Evolutionary conservation across 495 filamentous ascomycete genomes (phyloP).

Genomic region (Aspergillus indologenus): DNA sequence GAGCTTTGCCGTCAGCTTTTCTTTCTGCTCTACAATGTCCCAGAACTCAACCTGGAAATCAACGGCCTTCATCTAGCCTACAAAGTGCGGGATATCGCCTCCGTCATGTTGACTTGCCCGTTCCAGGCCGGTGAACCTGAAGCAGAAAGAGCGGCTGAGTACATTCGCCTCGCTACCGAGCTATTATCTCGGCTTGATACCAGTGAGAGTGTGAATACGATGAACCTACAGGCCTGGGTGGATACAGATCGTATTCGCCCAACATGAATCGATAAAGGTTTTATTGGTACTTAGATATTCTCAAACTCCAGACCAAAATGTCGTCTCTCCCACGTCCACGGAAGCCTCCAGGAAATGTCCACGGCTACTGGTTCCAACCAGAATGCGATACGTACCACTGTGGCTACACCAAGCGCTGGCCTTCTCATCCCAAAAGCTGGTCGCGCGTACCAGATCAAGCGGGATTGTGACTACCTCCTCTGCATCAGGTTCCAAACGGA

Average conservation of each 20-base stretch:
- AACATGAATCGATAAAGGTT: neutral
- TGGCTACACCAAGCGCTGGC: slow-evolving; percentile 15
- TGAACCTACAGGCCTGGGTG: slow-evolving; percentile 24
- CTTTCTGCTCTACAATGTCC: slow-evolving; percentile 15
- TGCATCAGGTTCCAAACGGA: slow-evolving; percentile 9
- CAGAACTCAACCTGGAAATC: slow-evolving; percentile 15
- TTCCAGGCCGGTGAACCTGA: slow-evolving; percentile 19
- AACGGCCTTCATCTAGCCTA: slow-evolving; percentile 24
- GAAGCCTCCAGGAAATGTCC: slow-evolving; percentile 12
- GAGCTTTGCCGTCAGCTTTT: slow-evolving; percentile 20
- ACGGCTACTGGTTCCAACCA: slow-evolving; percentile 18
- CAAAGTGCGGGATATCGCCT: slow-evolving; percentile 25
- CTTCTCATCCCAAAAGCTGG: slow-evolving; percentile 24
- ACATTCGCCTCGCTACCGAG: slow-evolving; percentile 19
- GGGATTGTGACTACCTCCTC: slow-evolving; percentile 8
- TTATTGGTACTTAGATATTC: neutral
- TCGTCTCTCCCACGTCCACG: slow-evolving; percentile 16
- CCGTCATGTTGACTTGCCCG: slow-evolving; percentile 22
- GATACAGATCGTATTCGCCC: slow-evolving; percentile 23
- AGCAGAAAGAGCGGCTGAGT: slow-evolving; percentile 18
- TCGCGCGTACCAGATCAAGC: slow-evolving; percentile 12
- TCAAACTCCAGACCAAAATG: slow-evolving; percentile 17
- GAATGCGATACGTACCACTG: slow-evolving; percentile 11
- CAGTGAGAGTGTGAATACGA: slow-evolving; percentile 22
- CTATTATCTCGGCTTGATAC: slow-evolving; percentile 22